Conservation (phyloP, 192 early-diverging fungal species). For the Coemansia sp. region DNA sequence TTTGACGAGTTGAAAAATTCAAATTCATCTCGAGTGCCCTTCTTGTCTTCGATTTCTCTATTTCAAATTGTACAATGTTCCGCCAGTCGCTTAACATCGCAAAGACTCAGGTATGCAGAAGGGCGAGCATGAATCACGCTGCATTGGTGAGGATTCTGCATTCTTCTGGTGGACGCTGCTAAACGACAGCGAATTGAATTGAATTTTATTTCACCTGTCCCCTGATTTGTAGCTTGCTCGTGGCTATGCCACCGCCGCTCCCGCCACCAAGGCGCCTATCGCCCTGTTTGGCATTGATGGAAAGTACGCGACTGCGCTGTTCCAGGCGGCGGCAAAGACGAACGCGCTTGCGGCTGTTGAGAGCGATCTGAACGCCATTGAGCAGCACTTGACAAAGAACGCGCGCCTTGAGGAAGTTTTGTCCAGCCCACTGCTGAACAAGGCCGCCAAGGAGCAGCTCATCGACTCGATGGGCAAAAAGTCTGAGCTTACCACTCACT, state of each 20-base stretch:
- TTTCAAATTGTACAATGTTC: conserved; percentile 38
- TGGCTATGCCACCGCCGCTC: conserved; percentile 61
- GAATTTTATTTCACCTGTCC: background rate
- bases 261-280: conserved; percentile 66
- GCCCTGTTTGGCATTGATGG: conserved; percentile 93
- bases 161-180: background rate
- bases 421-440: conserved; percentile 87
- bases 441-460: conserved; percentile 71
- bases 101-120: conserved; percentile 54
- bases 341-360: conserved; percentile 82
- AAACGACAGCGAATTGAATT: background rate
- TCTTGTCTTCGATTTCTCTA: conserved; percentile 1
- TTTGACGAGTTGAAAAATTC: too few species aligned
- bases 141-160: background rate
- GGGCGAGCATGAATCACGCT: background rate
- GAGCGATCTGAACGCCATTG: conserved; percentile 75
- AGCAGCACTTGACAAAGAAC: conserved; percentile 73
- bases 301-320: conserved; percentile 97
- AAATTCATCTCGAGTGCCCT: too few species aligned
- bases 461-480: conserved; percentile 70
- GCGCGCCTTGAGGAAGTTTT: conserved; percentile 70
- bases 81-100: conserved; percentile 43
- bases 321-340: conserved; percentile 87
- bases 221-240: conserved; percentile 57
- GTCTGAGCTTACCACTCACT: conserved; percentile 85